Base-by-base conservation (phyloP, 495 filamentous ascomycete genomes). In the Penicillium manginii region DNA sequence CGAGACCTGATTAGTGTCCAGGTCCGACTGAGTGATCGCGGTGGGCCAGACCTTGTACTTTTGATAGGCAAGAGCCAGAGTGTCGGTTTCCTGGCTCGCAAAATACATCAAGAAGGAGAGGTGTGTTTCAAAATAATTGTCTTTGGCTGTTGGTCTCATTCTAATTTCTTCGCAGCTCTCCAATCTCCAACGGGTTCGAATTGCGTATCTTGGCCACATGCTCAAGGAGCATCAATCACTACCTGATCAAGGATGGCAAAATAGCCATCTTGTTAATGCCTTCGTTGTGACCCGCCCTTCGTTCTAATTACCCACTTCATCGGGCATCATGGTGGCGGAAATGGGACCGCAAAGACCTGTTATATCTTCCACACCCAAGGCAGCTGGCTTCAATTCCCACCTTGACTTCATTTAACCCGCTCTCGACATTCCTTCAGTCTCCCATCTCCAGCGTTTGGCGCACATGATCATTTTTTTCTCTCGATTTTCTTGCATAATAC, bases 191-290 rank as follows among this genome's bases (percentile, higher is more conserved):
- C 82, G 79, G 29, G 75, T 96, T 21, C 84, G 81, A 39, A 82
- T 96, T 26, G 88, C 82, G 39, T 96, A 93, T 67, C 81, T 94
- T 68, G 92, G 92, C 50, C 88, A 84, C 65, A 82, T 93, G 37
- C 79, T 96, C 15, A 84, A 87, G 55, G 91, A 94, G 61, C 77
- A 79, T 32, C 64, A 80, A 22, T 74, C 88, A 0, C 68, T 96
- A 15, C 66, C 72, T 17, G 80, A 77, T 29, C 90, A 92, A 63
- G 89, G 89, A 23, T 97, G 91, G 90, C 81, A 85, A 62, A 78
- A 83, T 54, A 90, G 86, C 19, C 81, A 93, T 71, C 79, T 93
- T 21, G 72, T 97, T 52, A 96, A 93, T 68, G 92, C 90, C 7
- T 69, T 94, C 55, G 86, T 96, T 51, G 88, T 89, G 62, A 64